Percentiles rank a stretch among this genome's conserved stretches.
phyloP scores from a whole-genome alignment of 345 rosid genomes.

The Psidium guajava region DNA sequence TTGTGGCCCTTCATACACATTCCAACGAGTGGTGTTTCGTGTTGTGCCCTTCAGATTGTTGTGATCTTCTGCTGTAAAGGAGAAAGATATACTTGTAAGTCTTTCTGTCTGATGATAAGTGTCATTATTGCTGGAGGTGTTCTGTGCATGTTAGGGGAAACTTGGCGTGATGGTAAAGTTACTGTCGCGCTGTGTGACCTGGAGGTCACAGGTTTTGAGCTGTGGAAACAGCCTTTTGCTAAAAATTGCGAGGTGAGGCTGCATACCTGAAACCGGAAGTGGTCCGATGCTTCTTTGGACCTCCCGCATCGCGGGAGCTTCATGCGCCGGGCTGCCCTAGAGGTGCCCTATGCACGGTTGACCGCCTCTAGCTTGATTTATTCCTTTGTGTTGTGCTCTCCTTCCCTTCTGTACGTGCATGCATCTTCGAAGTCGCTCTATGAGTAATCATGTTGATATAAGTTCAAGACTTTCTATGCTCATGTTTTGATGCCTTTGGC shows the following conservation, averaged over 20 bases:
- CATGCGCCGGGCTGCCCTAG: neutral
- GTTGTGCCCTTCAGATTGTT: neutral
- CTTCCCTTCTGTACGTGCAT: neutral
- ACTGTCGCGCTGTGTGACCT: neutral
- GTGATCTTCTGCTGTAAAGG: neutral
- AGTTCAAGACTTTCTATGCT: neutral
- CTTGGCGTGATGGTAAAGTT: neutral
- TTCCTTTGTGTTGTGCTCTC: neutral
- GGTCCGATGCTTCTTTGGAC: neutral
- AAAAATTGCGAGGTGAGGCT: neutral
- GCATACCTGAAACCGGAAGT: neutral
- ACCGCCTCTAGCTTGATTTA: neutral
- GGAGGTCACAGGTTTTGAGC: neutral
- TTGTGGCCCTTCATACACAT: neutral
- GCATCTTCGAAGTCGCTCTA: neutral
- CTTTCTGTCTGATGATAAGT: neutral
- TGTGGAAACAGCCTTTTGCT: neutral
- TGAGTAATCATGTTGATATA: neutral
- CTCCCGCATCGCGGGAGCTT: neutral
- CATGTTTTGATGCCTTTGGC: neutral
- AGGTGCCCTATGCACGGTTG: neutral
- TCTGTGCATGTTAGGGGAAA: neutral
- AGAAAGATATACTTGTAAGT: neutral
- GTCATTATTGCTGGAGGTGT: neutral
- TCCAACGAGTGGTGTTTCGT: neutral